Percentiles rank a stretch among this genome's conserved stretches.
phyloP scores from a whole-genome alignment of 768 basidiomycete species.

The Termitomyces sp. region DNA sequence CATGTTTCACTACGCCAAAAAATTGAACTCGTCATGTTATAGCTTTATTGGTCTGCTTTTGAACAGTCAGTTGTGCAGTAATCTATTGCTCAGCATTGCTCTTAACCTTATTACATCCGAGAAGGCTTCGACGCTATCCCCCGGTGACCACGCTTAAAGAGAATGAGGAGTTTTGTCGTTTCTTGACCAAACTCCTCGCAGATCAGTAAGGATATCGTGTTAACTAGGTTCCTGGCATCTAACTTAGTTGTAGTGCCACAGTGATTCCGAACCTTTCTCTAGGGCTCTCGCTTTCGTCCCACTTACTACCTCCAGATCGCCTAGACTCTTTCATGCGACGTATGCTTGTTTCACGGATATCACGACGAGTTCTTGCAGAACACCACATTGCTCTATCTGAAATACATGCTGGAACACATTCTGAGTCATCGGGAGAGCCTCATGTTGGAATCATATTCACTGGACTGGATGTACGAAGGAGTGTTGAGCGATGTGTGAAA shows the following conservation, averaged over 20 bases:
- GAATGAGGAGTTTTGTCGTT: constrained; percentile 76
- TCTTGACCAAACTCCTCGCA: constrained; percentile 58
- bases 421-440: constrained; percentile 39
- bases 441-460: constrained; percentile 88
- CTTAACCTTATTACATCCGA: background rate
- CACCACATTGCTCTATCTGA: constrained; percentile 84
- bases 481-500: constrained; percentile 64
- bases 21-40: background rate
- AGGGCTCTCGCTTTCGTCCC: constrained; percentile 82
- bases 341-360: constrained; percentile 90
- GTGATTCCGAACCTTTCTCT: constrained; percentile 82
- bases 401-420: constrained; percentile 37
- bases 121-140: constrained; percentile 76
- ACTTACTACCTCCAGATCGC: constrained; percentile 70
- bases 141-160: constrained; percentile 67
- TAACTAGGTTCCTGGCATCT: constrained; percentile 5
- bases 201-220: constrained; percentile 61
- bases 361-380: constrained; percentile 83
- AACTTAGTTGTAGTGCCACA: constrained; percentile 44
- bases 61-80: constrained; percentile 53
- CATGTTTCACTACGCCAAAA: background rate
- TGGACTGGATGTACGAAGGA: constrained; percentile 61
- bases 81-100: background rate
- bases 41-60: constrained; percentile 88
- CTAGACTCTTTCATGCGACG: constrained; percentile 87